Evolutionary conservation across 1,139 yeast species (phyloP), one percentile per base, ranked within the genome.

Genomic region (Keqinozyma sinolaborantium): DNA sequence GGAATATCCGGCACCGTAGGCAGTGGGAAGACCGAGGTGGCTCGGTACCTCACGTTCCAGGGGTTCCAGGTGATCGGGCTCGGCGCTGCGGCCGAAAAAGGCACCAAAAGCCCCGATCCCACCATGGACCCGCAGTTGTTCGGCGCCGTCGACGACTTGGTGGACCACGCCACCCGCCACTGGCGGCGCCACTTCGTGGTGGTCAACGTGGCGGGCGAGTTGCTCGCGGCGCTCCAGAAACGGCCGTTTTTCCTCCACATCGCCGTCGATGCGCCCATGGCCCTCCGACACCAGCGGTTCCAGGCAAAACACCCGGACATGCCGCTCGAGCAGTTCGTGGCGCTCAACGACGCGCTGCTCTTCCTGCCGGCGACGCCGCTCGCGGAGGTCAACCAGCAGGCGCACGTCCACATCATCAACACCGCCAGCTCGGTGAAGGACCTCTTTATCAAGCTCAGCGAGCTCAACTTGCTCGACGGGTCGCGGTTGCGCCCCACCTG

Each of bases 181-280:
- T 92, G 96, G 94, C 61, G 68, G 23, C 60, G 69, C 10, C 62
- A 82, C 44, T 80, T 66, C 49, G 95, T 87, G 4, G 53, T 84
- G 5, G 56, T 73, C 0, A 77, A 77, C 38, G 62, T 83, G 10
- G 55, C 60, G 9, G 61, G 63, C 15, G 55, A 53, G 0, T 59
- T 71, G 33, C 63, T 85, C 23, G 67, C 70, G 1, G 59, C 58
- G 12, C 59, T 88, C 5, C 63, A 73, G 29, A 81, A 83, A 42
- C 64, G 97, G 37, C 97, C 98, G 0, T 92, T 87, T 52, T 87
- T 90, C 50, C 67, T 88, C 19, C 95, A 88, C 47, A 52, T 92
- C 3, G 73, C 87, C 6, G 68, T 88, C 2, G 95, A 87, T 50
- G 88, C 95, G 0, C 86, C 96, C 0, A 40, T 83, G 10, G 47